phyloP scores from a whole-genome alignment of 257 asterid genomes.

The Paulownia fortunei region DNA sequence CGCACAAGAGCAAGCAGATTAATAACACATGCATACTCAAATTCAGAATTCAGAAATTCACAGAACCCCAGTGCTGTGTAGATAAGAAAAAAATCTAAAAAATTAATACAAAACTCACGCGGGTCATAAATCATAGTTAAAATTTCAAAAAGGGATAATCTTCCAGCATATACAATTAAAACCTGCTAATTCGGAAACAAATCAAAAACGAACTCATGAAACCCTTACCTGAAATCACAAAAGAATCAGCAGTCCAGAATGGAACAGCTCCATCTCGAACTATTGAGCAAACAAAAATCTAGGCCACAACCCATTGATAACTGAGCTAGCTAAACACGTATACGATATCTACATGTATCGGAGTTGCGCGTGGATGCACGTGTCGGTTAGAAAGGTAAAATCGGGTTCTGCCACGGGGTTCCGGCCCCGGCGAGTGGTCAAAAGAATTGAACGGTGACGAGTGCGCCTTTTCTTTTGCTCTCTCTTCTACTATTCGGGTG shows the following conservation, averaged over 20 bases:
- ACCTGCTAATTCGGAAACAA: neutral
- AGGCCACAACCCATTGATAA: conserved; percentile 21
- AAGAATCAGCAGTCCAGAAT: conserved; percentile 30
- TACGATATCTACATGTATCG: neutral
- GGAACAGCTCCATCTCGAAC: conserved; percentile 48
- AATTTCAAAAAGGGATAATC: neutral
- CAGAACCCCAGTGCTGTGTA: neutral
- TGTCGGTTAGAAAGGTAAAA: neutral
- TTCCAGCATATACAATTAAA: neutral
- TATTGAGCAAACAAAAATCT: conserved; percentile 5
- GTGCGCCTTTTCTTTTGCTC: conserved; percentile 22
- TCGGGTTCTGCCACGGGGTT: no score
- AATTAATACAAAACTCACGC: neutral
- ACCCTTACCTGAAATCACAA: conserved; percentile 47
- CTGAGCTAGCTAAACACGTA: conserved; percentile 2
- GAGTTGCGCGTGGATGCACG: neutral
- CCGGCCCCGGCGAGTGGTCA: conserved; percentile 51
- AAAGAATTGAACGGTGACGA: conserved; percentile 44
- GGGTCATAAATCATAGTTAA: neutral
- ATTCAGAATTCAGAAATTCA: neutral
- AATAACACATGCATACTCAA: neutral
- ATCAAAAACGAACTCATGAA: no score
- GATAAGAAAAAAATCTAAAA: neutral
- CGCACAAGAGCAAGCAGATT: neutral
- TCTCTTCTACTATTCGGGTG: conserved; percentile 21